phyloP scores from a whole-genome alignment of 2,329 filamentous ascomycete genomes.

The Pyricularia pennisetigena region DNA sequence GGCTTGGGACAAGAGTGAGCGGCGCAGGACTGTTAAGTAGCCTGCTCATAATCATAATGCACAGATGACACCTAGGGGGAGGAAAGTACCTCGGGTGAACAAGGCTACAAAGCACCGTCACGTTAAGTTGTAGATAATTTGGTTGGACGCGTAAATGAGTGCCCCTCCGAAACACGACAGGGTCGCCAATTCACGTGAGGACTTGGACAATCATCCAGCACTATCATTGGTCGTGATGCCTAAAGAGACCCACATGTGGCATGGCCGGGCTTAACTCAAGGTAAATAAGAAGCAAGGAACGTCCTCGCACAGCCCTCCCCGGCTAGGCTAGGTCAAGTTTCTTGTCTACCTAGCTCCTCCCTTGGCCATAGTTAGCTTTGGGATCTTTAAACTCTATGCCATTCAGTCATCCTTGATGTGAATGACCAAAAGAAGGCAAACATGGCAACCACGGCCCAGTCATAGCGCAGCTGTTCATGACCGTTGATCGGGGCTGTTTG shows the following conservation, averaged over 20 bases:
- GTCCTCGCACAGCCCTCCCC: background rate
- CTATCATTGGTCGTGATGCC: background rate
- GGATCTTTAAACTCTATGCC: background rate
- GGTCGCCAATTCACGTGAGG: background rate
- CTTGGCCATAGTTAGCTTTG: background rate
- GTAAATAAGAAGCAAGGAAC: background rate
- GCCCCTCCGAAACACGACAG: background rate
- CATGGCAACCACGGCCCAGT: background rate
- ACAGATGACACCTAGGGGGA: conserved; percentile 3
- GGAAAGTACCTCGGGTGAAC: conserved; percentile 10
- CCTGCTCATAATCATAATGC: background rate
- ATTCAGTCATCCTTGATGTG: background rate
- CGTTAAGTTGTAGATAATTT: conserved; percentile 2
- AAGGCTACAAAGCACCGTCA: conserved; percentile 6
- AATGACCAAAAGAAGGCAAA: background rate
- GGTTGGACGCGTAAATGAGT: background rate
- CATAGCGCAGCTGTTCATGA: background rate
- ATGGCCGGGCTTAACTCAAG: background rate
- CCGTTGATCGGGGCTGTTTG: background rate
- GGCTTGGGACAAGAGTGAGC: background rate
- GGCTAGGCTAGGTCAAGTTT: background rate
- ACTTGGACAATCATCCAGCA: background rate
- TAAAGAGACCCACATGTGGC: background rate
- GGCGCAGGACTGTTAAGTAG: conserved; percentile 2
- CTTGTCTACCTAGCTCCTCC: background rate